Conservation (phyloP, 1,139 yeast species). For the Saccharomycopsis hybrid region DNA sequence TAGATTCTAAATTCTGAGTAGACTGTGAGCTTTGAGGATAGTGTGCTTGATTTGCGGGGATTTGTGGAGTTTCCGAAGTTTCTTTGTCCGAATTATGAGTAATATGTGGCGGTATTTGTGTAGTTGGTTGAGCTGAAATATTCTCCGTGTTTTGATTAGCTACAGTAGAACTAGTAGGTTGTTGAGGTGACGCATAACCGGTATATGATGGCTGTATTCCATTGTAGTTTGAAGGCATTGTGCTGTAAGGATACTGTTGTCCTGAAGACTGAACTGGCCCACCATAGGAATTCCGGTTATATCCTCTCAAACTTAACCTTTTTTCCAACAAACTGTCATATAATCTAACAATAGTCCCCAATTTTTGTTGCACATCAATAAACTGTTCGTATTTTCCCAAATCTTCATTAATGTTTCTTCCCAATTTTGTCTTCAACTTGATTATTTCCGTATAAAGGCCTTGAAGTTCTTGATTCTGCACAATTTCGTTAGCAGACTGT, state of each 20-base stretch:
- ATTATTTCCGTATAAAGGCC: conserved; percentile 60
- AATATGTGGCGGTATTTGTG: not conserved
- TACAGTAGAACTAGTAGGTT: not conserved
- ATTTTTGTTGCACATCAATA: conserved; percentile 74
- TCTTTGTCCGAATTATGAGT: not conserved
- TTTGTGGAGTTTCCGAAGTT: no score
- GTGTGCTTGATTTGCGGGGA: no score
- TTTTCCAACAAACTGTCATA: conserved; percentile 77
- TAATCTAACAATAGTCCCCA: conserved; percentile 68
- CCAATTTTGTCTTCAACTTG: conserved; percentile 68
- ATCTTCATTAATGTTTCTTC: conserved; percentile 55
- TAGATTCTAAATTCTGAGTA: no score
- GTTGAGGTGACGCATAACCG: conserved; percentile 1
- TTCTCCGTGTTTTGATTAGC: not conserved
- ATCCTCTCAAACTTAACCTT: conserved; percentile 35
- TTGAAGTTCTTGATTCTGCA: conserved; percentile 56
- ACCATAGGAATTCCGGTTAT: conserved; percentile 4
- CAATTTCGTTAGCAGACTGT: conserved; percentile 36
- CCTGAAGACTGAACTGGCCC: not conserved
- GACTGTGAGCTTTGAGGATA: no score
- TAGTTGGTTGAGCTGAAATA: no score
- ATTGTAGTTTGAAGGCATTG: conserved; percentile 2
- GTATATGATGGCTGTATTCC: conserved; percentile 5
- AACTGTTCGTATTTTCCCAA: conserved; percentile 62
- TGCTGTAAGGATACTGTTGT: not conserved